These are phyloP conservation scores for Silene conica DNA, from an alignment of 148 eudicot species.

Conservation along the genomic window DNA sequence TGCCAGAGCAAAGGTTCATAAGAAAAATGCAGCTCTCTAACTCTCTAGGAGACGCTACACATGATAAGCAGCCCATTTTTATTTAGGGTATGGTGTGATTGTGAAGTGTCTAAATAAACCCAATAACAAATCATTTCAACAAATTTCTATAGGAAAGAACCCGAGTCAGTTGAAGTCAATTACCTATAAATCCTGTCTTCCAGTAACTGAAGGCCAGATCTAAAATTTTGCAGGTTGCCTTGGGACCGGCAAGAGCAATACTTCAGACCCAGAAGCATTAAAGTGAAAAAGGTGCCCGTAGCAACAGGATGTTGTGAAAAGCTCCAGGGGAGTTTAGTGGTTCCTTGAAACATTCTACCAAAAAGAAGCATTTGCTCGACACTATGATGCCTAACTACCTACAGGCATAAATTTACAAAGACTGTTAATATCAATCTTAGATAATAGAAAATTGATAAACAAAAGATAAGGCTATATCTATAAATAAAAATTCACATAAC, in stretches of 20 bases:
- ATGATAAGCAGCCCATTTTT: background rate
- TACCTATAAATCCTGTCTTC: conserved; percentile 95
- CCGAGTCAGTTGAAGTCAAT: conserved; percentile 12
- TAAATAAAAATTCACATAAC: background rate
- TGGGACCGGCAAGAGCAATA: conserved; percentile 80
- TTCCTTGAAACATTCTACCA: conserved; percentile 96
- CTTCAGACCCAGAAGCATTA: conserved; percentile 93
- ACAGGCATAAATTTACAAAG: conserved; percentile 9
- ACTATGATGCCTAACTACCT: conserved; percentile 86
- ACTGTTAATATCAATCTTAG: background rate
- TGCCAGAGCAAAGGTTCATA: background rate
- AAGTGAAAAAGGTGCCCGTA: conserved; percentile 87
- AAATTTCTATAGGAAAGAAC: background rate
- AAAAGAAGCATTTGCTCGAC: conserved; percentile 85
- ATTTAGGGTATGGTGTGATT: background rate
- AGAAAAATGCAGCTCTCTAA: background rate
- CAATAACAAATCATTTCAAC: background rate
- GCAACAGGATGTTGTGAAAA: conserved; percentile 94
- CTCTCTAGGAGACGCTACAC: background rate
- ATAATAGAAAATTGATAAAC: background rate
- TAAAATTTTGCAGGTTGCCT: conserved; percentile 75
- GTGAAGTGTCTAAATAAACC: background rate
- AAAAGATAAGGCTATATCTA: conserved; percentile 4
- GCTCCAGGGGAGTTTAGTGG: conserved; percentile 76
- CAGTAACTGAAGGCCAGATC: conserved; percentile 82